Percentiles rank a stretch among this genome's conserved stretches.
These are phyloP conservation scores for bread wheat (Triticum aestivum) DNA, from an alignment of 176 grass and related monocot genomes.

Conservation along the genomic window DNA sequence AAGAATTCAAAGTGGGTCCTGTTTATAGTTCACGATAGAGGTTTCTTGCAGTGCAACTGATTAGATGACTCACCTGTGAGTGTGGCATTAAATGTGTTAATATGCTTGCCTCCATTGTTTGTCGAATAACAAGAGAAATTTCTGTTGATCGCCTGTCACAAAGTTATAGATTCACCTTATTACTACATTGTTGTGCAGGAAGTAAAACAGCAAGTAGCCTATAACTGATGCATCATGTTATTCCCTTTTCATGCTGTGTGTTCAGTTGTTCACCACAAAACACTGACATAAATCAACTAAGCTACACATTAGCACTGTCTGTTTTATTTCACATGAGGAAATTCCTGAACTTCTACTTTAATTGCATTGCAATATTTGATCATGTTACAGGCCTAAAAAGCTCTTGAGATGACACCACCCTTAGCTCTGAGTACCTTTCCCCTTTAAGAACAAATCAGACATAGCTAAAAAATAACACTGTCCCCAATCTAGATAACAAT, in stretches of 20 bases:
- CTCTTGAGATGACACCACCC: not conserved
- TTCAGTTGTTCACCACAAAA: not conserved
- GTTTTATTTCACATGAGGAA: not conserved
- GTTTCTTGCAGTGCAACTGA: not conserved
- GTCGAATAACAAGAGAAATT: conserved; percentile 94
- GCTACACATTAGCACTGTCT: not conserved
- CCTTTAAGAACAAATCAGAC: not conserved
- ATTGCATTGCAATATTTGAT: not conserved
- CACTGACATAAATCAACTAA: not conserved
- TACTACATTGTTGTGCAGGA: not conserved
- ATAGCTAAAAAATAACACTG: not conserved
- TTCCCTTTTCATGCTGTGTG: not conserved
- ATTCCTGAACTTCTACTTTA: conserved; percentile 7
- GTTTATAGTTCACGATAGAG: not conserved
- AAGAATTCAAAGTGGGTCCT: not conserved
- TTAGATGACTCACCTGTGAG: conserved; percentile 60
- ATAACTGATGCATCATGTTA: not conserved
- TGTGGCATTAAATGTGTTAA: conserved; percentile 82
- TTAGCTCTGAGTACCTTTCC: too few relatives aligned
- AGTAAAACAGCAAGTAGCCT: not conserved
- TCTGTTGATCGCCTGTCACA: conserved; percentile 80
- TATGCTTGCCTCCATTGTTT: conserved; percentile 97
- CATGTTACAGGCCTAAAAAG: not conserved
- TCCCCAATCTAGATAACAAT: not conserved
- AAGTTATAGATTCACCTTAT: conserved; percentile 11